These are phyloP conservation scores for Didymella pomorum DNA, from an alignment of 2,329 filamentous ascomycete species.

Conservation along the genomic window DNA sequence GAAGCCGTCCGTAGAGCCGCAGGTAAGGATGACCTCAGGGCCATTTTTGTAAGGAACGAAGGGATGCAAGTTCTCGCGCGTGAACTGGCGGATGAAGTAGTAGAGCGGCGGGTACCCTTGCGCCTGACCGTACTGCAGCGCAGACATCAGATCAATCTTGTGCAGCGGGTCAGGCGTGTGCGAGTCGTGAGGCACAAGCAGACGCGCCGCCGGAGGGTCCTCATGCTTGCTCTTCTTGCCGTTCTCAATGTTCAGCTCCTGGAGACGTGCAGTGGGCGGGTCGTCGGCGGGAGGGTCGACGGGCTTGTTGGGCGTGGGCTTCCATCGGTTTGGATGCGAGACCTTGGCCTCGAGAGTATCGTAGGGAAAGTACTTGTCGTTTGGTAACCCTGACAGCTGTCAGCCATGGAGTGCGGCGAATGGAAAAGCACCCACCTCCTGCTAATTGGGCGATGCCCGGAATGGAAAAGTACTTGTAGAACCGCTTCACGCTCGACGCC, in stretches of 20 bases:
- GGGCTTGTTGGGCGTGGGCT: constrained; percentile 71
- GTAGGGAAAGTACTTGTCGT: constrained; percentile 84
- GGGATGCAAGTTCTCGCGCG: constrained; percentile 78
- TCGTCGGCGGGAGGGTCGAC: constrained; percentile 52
- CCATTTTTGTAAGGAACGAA: constrained; percentile 80
- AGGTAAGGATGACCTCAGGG: constrained; percentile 79
- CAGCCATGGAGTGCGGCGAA: constrained; percentile 16
- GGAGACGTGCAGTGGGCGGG: constrained; percentile 35
- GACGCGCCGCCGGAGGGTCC: constrained; percentile 54
- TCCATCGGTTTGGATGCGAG: constrained; percentile 77
- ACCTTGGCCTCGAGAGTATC: constrained; percentile 87
- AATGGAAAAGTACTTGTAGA: constrained; percentile 83
- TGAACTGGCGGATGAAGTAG: constrained; percentile 80
- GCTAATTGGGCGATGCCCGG: constrained; percentile 69
- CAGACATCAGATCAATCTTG: constrained; percentile 81
- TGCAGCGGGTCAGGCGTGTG: constrained; percentile 65
- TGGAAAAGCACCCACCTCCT: constrained; percentile 57
- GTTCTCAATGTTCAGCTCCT: constrained; percentile 37
- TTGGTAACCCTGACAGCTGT: constrained; percentile 71
- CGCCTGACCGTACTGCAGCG: constrained; percentile 86
- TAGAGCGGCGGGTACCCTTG: constrained; percentile 82
- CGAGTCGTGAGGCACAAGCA: constrained; percentile 76
- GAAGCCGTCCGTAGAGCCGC: constrained; percentile 86
- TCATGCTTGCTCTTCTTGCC: constrained; percentile 30
- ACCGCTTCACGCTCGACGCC: constrained; percentile 75